Evolutionary conservation across 1,139 yeast species (phyloP), one percentile per base, ranked within the genome.

Genomic region (Lodderomyces orthopsilosis): DNA sequence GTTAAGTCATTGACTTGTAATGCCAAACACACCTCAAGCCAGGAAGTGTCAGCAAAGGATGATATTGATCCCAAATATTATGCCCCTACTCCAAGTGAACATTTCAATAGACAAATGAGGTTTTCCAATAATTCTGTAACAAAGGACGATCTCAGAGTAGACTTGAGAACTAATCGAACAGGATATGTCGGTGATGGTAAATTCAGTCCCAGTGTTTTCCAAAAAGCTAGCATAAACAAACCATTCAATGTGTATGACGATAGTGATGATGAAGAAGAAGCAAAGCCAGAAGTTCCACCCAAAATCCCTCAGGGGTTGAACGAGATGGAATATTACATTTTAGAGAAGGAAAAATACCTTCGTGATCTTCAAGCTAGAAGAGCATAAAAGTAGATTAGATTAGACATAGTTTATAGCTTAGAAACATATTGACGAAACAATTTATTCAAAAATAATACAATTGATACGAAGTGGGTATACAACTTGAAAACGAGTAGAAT

Each of bases 251-350:
- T 51, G 40, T 14, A 14, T 14, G 41, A 42, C 35, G 63, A 63
- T 38, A 35, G 40, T 21, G 63, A 62, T 23, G 56, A 51, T 35
- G 62, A 58, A 37, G 56, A 41, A 5, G 40, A 35, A 26, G 35
- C 56, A 37, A 68, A 74, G 41, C 81, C 81, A 0, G 56, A 55
- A 17, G 73, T 76, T 2, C 83, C 83, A 2, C 81, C 81, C 2
- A 77, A 76, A 55, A 69, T 77, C n/a, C 83, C 83, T 0, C 54
- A 63, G 32, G 83, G 83, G 0, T 57, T 77, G 51, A 60, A 66
- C 3, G 74, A 74, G 28, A 65, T 58, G 53, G 83, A 77, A 52
- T 77, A 74, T 51, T 76, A 69, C 47, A 65, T 68, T 3, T 52
- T 72, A 44, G 77, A 73, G 41, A 65, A 59, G 50, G 75, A 73